phyloP scores from a whole-genome alignment of 805 yeast species.

The Brettanomyces custersianus region DNA sequence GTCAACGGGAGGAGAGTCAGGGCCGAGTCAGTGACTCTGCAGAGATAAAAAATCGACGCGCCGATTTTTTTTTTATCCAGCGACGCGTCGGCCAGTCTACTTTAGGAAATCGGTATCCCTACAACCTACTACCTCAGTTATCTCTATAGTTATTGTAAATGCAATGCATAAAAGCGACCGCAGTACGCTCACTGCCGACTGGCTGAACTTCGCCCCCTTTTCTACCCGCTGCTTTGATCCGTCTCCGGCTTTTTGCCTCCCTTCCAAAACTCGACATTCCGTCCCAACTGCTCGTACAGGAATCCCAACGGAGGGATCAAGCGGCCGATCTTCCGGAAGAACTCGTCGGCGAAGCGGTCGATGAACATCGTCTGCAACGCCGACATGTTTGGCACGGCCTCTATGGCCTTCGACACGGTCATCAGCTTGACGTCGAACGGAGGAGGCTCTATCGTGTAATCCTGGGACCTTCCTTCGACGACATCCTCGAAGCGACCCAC shows the following conservation, averaged over 20 bases:
- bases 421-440: conserved; percentile 16
- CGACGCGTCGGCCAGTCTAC: no score
- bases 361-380: conserved; percentile 80
- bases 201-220: no score
- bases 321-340: conserved; percentile 56
- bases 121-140: no score
- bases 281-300: conserved; percentile 41
- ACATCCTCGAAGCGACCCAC: conserved; percentile 42
- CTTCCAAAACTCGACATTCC: conserved; percentile 52
- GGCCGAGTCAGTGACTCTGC: no score
- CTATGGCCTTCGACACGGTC: conserved; percentile 34
- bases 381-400: conserved; percentile 41
- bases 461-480: conserved; percentile 19
- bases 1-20: no score
- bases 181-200: no score
- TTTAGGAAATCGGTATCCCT: no score
- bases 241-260: neutral
- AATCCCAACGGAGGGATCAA: conserved; percentile 55
- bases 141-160: no score
- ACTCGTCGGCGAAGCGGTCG: conserved; percentile 66
- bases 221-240: no score
- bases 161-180: no score
- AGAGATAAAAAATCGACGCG: no score
- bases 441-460: conserved; percentile 30
- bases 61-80: no score